phyloP scores from a whole-genome alignment of 768 basidiomycete genomes.

The Calocybe cyanea region DNA sequence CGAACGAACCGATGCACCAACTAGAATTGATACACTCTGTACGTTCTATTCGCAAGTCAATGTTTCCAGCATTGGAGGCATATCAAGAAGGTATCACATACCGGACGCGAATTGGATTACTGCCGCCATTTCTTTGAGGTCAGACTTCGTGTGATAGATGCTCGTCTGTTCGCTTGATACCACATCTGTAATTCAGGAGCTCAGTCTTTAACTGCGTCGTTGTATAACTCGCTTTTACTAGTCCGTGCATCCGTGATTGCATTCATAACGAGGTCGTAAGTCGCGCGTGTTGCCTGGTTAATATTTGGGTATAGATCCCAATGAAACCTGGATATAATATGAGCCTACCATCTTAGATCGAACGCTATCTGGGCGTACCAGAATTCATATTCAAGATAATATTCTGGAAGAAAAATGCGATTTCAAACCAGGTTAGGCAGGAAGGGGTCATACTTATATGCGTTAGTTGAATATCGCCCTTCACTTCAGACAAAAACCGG shows the following conservation, averaged over 20 bases:
- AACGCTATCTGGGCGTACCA: slow-evolving; percentile 4
- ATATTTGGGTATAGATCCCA: slow-evolving; percentile 11
- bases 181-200: slow-evolving; percentile 1
- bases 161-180: not conserved
- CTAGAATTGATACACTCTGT: not conserved
- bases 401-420: slow-evolving; percentile 2
- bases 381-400: slow-evolving; percentile 9
- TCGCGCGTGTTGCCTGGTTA: not conserved
- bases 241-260: slow-evolving; percentile 9
- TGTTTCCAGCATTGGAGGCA: too few species aligned
- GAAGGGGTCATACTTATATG: slow-evolving; percentile 5
- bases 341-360: not conserved
- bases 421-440: not conserved
- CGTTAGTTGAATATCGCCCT: slow-evolving; percentile 1
- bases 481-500: not conserved
- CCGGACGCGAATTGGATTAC: slow-evolving; percentile 9
- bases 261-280: slow-evolving; percentile 3
- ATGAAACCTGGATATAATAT: slow-evolving; percentile 11
- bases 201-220: not conserved
- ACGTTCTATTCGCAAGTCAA: not conserved
- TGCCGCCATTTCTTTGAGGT: slow-evolving; percentile 11
- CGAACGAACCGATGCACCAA: slow-evolving; percentile 11
- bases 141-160: slow-evolving; percentile 1
- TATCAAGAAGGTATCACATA: not conserved
- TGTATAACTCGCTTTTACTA: not conserved